phyloP scores from a whole-genome alignment of 805 yeast genomes.

The Teunomyces aglyptinius region DNA sequence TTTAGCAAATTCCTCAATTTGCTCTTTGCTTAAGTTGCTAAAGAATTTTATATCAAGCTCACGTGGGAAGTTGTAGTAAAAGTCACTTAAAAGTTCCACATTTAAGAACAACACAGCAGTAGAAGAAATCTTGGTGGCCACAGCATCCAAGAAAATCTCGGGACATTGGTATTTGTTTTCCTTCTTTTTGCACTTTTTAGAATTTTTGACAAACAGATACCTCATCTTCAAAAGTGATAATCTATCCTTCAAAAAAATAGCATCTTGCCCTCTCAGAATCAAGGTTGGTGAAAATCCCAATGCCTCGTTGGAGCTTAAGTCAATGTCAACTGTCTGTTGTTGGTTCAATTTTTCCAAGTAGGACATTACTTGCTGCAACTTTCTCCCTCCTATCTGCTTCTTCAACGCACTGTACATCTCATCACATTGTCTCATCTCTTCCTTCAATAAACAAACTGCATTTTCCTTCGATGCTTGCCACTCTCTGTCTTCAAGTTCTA shows the following conservation, averaged over 20 bases:
- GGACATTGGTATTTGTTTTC: constrained; percentile 91
- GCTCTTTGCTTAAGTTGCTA: constrained; percentile 62
- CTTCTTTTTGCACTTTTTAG: constrained; percentile 71
- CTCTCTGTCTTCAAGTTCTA: constrained; percentile 93
- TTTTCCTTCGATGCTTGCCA: constrained; percentile 84
- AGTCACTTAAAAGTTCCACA: constrained; percentile 91
- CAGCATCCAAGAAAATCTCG: constrained; percentile 88
- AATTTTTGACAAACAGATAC: constrained; percentile 64
- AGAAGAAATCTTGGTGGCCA: constrained; percentile 84
- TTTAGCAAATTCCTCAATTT: constrained; percentile 85
- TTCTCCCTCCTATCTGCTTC: constrained; percentile 76
- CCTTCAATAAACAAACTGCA: constrained; percentile 67
- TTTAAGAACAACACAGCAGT: constrained; percentile 91
- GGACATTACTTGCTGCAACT: constrained; percentile 77
- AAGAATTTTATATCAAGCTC: constrained; percentile 80
- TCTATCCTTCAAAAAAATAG: constrained; percentile 74
- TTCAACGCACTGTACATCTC: constrained; percentile 57
- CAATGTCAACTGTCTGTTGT: constrained; percentile 28
- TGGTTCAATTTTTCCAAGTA: constrained; percentile 56
- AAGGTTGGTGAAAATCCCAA: constrained; percentile 80
- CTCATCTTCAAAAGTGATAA: constrained; percentile 69
- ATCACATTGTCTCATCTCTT: constrained; percentile 83
- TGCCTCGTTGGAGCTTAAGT: constrained; percentile 59
- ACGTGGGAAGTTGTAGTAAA: constrained; percentile 93
- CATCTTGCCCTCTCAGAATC: constrained; percentile 78